Percentiles rank a stretch among this genome's conserved stretches.
These are phyloP conservation scores for Pterulicium gracile DNA, from an alignment of 1,284 basidiomycete genomes.

Conservation along the genomic window DNA sequence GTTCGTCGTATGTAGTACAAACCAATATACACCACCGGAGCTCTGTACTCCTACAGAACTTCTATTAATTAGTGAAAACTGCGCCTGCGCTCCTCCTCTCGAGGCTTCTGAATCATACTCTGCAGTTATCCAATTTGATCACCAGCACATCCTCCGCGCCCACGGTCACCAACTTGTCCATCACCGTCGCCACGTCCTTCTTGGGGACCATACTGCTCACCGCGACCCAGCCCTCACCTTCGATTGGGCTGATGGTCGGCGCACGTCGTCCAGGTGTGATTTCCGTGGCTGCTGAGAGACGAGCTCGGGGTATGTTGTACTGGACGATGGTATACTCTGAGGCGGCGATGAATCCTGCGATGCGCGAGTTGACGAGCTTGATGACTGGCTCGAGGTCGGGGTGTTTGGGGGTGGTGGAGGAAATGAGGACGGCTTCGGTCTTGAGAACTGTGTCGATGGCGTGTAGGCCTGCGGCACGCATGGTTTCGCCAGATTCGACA, in stretches of 20 bases:
- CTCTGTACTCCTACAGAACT: too few species aligned
- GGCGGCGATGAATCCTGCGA: constrained; percentile 91
- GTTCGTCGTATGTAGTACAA: too few species aligned
- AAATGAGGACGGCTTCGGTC: constrained; percentile 93
- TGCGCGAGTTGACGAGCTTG: constrained; percentile 75
- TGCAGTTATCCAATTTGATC: constrained; percentile 87
- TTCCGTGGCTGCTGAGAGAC: constrained; percentile 50
- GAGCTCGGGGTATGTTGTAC: constrained; percentile 76
- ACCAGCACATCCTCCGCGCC: constrained; percentile 91
- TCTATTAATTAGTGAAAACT: too few species aligned
- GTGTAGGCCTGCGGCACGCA: constrained; percentile 95
- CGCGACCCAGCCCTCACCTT: constrained; percentile 81
- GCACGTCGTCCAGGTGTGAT: constrained; percentile 89
- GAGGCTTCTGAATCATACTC: too few species aligned
- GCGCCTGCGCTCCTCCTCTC: too few species aligned
- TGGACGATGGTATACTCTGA: constrained; percentile 82
- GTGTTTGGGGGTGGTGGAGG: constrained; percentile 62
- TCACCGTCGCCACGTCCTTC: constrained; percentile 73
- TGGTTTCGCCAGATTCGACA: constrained; percentile 98
- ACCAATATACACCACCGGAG: too few species aligned
- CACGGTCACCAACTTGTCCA: constrained; percentile 78
- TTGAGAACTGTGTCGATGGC: constrained; percentile 84
- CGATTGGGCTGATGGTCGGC: constrained; percentile 83
- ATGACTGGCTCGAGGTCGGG: constrained; percentile 63
- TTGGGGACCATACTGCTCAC: constrained; percentile 92